Base-by-base conservation (phyloP, 768 basidiomycete species). In the Solioccasus polychromus region DNA sequence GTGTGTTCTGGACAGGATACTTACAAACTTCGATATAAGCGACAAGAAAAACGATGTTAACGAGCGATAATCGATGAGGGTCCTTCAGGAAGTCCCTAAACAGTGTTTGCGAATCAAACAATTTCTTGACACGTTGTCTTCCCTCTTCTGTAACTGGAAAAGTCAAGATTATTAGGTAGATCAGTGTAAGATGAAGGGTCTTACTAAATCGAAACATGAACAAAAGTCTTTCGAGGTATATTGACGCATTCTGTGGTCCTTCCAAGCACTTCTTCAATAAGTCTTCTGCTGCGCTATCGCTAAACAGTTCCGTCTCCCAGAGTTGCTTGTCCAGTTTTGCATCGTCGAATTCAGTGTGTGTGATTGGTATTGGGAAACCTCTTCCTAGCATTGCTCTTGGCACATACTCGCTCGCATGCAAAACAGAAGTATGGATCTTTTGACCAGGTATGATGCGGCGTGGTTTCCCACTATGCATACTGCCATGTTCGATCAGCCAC, bases 201-300 rank as follows among this genome's bases (percentile, higher is more conserved):
- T 47, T 42, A 55, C 54, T 41, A 28, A 54, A 54, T 41, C 54
- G 46, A 18, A 56, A 20, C 45, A 54, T 54, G 31, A 56, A 56
- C 35, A 56, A 29, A 8, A 54, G 35, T 37, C 46, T 44, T 41
- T 56, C 48, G 2, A 56, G 45, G 28, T 54, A 51, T 25, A 45
- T 44, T 10, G 48, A 49, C 3, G 46, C 39, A 9, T 36, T 45
- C 2, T 46, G 43, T 24, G 48, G 45, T 34, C 38, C 44, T 8
- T 46, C 39, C 18, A 28, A 32, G 18, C 52, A 42, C 23, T 48
- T 40, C 20, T 50, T 22, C 14, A 17, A 7, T 46, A 50, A 6
- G 46, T 42, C n/a, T 40, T 34, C 18, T 40, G 31, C 28, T 56
- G 23, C 39, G 45, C 26, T 47, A 50, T 25, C 51, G 52, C 54